phyloP scores from a whole-genome alignment of 257 asterid genomes.

The Solanum paucissectum region DNA sequence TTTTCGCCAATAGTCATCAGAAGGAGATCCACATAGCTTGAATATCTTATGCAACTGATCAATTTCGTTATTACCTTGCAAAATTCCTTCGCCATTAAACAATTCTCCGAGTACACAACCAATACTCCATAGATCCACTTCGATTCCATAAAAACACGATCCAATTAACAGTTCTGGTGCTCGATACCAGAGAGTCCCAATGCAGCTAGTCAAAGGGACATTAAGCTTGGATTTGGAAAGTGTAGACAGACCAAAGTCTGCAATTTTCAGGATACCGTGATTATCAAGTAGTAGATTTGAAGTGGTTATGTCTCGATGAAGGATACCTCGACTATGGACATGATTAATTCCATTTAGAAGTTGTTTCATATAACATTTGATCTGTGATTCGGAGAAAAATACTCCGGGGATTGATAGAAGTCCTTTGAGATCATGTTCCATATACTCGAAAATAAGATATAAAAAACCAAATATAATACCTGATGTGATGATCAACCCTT shows the following conservation, averaged over 20 bases:
- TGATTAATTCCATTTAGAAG: not conserved
- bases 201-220: not conserved
- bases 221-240: not conserved
- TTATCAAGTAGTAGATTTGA: not conserved
- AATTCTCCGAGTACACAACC: not conserved
- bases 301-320: not conserved
- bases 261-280: not conserved
- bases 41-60: not conserved
- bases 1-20: not conserved
- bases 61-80: not conserved
- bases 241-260: not conserved
- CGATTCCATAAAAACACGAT: not conserved
- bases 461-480: not conserved
- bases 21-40: not conserved
- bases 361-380: not conserved
- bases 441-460: not conserved
- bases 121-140: not conserved
- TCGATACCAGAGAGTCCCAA: not conserved
- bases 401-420: not conserved
- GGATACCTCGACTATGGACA: not conserved
- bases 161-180: not conserved
- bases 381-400: not conserved
- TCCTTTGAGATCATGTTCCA: not conserved
- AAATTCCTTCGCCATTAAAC: not conserved
- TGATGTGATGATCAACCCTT: not conserved